Evolutionary conservation across 2,329 filamentous ascomycete species (phyloP).

Genomic region (Nemania diffusa): DNA sequence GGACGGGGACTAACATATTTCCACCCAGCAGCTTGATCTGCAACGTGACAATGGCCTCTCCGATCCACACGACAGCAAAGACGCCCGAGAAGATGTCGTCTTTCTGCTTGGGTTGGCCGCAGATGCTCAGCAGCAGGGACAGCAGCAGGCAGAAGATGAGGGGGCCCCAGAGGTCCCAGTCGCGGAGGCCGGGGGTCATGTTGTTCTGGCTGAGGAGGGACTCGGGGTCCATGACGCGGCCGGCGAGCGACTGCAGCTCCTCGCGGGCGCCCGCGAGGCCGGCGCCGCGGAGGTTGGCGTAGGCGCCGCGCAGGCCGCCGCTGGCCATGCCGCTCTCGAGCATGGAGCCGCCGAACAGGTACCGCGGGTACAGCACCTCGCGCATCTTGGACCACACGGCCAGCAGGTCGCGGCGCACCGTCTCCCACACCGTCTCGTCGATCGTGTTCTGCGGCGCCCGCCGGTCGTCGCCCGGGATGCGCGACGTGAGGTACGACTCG

Average conservation of each 20-base stretch:
- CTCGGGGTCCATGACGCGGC: slow-evolving; percentile 72
- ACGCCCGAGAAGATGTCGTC: slow-evolving; percentile 94
- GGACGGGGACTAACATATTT: slow-evolving; percentile 81
- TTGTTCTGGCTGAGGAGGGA: slow-evolving; percentile 67
- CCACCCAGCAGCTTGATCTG: slow-evolving; percentile 97
- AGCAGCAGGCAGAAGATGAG: slow-evolving; percentile 92
- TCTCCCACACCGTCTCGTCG: slow-evolving; percentile 97
- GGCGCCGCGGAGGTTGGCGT: slow-evolving; percentile 68
- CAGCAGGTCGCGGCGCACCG: slow-evolving; percentile 88
- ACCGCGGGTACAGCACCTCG: slow-evolving; percentile 95
- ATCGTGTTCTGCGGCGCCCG: slow-evolving; percentile 91
- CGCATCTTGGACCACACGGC: slow-evolving; percentile 98
- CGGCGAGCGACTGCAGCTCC: slow-evolving; percentile 69
- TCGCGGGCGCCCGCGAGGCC: slow-evolving; percentile 69
- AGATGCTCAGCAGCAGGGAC: slow-evolving; percentile 86
- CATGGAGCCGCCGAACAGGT: slow-evolving; percentile 80
- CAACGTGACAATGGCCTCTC: slow-evolving; percentile 94
- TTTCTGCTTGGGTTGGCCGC: slow-evolving; percentile 81
- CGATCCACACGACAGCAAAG: slow-evolving; percentile 96
- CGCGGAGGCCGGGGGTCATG: slow-evolving; percentile 89
- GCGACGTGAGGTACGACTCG: slow-evolving; percentile 85
- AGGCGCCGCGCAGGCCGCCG: slow-evolving; percentile 67
- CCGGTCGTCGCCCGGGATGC: slow-evolving; percentile 92
- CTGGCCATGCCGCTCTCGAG: slow-evolving; percentile 58
- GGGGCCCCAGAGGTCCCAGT: slow-evolving; percentile 99